Conservation (phyloP, 164 flowering plant genomes). For the Stephania cephalantha region DNA sequence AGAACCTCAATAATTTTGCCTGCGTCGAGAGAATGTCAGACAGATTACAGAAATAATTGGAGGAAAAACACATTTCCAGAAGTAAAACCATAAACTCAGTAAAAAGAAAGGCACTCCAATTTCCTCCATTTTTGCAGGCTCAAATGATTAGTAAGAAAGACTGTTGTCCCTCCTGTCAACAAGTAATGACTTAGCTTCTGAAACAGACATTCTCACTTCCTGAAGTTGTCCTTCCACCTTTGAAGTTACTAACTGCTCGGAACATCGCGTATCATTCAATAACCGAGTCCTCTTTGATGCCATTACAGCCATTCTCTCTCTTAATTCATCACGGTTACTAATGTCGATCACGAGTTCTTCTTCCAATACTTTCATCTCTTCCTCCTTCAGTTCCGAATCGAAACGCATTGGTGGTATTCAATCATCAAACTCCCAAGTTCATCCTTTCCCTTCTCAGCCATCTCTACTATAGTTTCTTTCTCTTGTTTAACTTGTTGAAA, state of each 20-base stretch:
- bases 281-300: conserved; percentile 27
- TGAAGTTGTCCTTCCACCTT: conserved; percentile 44
- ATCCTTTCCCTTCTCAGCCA: conserved; percentile 34
- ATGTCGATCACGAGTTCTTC: conserved; percentile 37
- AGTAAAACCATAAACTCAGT: not conserved
- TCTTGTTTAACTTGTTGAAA: conserved; percentile 35
- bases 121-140: not conserved
- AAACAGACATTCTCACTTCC: conserved; percentile 24
- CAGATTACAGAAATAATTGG: not conserved
- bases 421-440: conserved; percentile 45
- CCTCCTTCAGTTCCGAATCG: conserved; percentile 40
- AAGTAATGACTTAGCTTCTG: conserved; percentile 41
- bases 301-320: conserved; percentile 19
- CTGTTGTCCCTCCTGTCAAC: not conserved
- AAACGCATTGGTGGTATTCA: conserved; percentile 50
- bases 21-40: not conserved
- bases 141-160: not conserved
- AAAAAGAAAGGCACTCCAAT: not conserved
- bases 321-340: conserved; percentile 30
- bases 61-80: not conserved
- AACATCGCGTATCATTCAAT: conserved; percentile 22
- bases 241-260: conserved; percentile 24
- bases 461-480: conserved; percentile 42
- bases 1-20: too few relatives aligned
- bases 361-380: conserved; percentile 41